Base-by-base conservation (phyloP, 2,329 filamentous ascomycete genomes). In the Ustilaginoidea virens region DNA sequence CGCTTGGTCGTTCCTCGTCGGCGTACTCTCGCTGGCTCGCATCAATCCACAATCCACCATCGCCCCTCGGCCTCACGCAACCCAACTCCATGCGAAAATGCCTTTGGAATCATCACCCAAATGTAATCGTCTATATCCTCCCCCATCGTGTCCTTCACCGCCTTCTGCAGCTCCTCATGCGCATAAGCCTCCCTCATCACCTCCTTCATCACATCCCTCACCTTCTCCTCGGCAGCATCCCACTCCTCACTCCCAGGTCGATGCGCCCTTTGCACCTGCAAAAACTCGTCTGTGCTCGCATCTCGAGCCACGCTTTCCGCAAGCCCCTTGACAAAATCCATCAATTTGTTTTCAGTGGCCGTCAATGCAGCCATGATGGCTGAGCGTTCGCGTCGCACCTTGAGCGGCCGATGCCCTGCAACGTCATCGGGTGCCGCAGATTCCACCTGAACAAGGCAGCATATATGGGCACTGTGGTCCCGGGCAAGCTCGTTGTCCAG, bases 51-150 rank as follows among this genome's bases (percentile, higher is more conserved):
- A 19, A 34, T 22, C 36, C 38, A 38, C 17, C 38, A 6, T 25
- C 39, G 35, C 3, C 30, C 21, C 14, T 14, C 22, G 13, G 34
- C 12, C 23, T 31, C 32, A 22, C 22, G 16, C 20, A 39, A 17
- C 4, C 18, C 5, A 12, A 33, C 5, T 10, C 29, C 21, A 14
- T 40, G 36, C 15, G 36, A 38, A n/a, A 37, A 33, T n/a, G 23
- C 3, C 23, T 39, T 39, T 2, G 33, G 36, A n/a, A 38, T 32
- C 16, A 35, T 25, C 20, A 33, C 33, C 39, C 38, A 41, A n/a
- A 33, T 26, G 8, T 26, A 36, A 5, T 39, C 33, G 5, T 36
- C 35, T 29, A 40, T 1, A n/a, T 28, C 31, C 9, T 25, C 11
- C n/a, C 38, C 39, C 5, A 37, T 23, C 5, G 24, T 32, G n/a